Evolutionary conservation across 768 basidiomycete genomes (phyloP).

Genomic region (Pleurotus eryngii): DNA sequence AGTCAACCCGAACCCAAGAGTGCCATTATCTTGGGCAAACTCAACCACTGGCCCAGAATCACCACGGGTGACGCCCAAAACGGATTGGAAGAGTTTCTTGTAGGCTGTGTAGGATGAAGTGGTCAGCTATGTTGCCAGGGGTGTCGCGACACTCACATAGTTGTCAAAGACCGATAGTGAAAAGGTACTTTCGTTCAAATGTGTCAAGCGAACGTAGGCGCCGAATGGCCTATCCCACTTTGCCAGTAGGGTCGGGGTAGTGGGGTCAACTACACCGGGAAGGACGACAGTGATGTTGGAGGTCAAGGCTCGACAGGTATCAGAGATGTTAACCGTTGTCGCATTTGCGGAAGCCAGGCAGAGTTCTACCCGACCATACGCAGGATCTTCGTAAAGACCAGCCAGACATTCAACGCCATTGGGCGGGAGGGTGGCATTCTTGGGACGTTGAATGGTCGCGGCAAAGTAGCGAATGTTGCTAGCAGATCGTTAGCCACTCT

Average conservation of each 20-base stretch:
- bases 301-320: conserved; percentile 13
- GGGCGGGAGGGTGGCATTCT: conserved; percentile 7
- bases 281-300: conserved; percentile 16
- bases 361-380: conserved; percentile 10
- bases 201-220: conserved; percentile 18
- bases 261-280: conserved; percentile 16
- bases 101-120: too few species aligned
- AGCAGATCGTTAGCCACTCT: neutral
- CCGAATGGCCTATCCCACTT: conserved; percentile 15
- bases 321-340: neutral
- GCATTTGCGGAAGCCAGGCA: conserved; percentile 8
- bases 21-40: too few species aligned
- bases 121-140: too few species aligned
- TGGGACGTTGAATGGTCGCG: conserved; percentile 5
- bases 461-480: neutral
- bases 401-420: conserved; percentile 4
- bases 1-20: conserved; percentile 14
- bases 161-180: conserved; percentile 15
- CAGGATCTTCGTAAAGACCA: conserved; percentile 11
- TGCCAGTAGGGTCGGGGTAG: conserved; percentile 20
- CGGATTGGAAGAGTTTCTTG: too few species aligned
- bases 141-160: too few species aligned
- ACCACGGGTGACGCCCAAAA: too few species aligned
- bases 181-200: conserved; percentile 23
- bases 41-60: too few species aligned